Conservation (phyloP, 768 basidiomycete species). For the Sistotremastrum suecicum region DNA sequence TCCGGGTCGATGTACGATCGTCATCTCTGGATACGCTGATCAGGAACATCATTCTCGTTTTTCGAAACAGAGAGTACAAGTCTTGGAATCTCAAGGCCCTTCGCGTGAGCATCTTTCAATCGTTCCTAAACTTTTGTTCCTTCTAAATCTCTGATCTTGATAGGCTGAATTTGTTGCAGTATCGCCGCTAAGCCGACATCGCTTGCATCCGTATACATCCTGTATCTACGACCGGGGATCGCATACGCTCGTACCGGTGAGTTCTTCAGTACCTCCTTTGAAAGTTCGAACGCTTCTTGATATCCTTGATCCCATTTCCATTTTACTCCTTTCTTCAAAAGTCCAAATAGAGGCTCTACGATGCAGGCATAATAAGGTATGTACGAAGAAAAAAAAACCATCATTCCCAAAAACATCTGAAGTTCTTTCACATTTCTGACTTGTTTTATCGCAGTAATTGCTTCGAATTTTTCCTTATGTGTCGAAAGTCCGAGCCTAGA, state of each 20-base stretch:
- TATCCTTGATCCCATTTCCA: slow-evolving; percentile 15
- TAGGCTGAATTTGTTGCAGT: slow-evolving; percentile 14
- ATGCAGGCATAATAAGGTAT: slow-evolving; percentile 23
- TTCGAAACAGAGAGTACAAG: slow-evolving; percentile 5
- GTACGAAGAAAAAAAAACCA: slow-evolving; percentile 23
- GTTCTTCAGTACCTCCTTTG: slow-evolving; percentile 15
- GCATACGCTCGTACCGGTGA: slow-evolving; percentile 22
- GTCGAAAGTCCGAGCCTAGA: slow-evolving; percentile 23
- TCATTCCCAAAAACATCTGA: slow-evolving; percentile 23
- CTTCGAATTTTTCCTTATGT: slow-evolving; percentile 22
- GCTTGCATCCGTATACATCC: slow-evolving; percentile 22
- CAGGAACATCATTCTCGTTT: slow-evolving; percentile 1
- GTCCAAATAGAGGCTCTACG: slow-evolving; percentile 19
- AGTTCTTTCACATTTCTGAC: slow-evolving; percentile 15
- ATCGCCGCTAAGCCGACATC: slow-evolving; percentile 12
- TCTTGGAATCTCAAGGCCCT: slow-evolving; percentile 3
- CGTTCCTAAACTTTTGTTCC: slow-evolving; percentile 12
- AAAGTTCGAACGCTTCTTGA: slow-evolving; percentile 14
- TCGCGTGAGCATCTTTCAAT: slow-evolving; percentile 5
- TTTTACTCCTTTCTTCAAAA: slow-evolving; percentile 15
- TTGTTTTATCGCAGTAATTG: slow-evolving; percentile 15
- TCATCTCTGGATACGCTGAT: no score
- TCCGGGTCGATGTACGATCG: no score
- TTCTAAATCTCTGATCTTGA: slow-evolving; percentile 9
- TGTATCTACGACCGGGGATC: slow-evolving; percentile 16